Base-by-base conservation (phyloP, 352 stramenopile species). In the Globisporangium camurandrum region DNA sequence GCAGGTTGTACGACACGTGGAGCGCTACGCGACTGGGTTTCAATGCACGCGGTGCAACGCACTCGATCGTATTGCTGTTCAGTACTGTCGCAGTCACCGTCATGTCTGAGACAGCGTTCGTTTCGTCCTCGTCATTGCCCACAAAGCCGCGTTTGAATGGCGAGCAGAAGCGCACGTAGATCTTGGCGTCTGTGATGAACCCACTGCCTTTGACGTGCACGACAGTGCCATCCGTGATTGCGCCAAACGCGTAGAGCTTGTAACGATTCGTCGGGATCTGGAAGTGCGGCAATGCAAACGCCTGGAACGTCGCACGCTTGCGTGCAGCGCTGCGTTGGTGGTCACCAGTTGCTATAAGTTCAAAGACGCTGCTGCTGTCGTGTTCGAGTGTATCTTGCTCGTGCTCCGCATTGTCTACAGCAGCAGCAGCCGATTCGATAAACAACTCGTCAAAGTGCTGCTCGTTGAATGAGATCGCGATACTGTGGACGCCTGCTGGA, bases 1-100 rank as follows among this genome's bases (percentile, higher is more conserved):
- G 75, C 0, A 85, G 52, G 41, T 88, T 88, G 57, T 88, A 88
- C 8, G 75, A 83, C 3, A 86, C 61, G 31, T 86, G 63, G 10
- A 88, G 60, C 1, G 47, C 56, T 2, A 74, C 70, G 1, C 71
- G 64, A 2, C 74, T 72, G 0, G 70, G 31, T 19, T 63, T 54
- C 0, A 49, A 56, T 2, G 62, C 65, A 1, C 60, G 55, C 9
- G 77, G 77, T 8, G 72, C 63, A 11, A 67, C 50, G 40, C 71
- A 86, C 5, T 68, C 55, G 27, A 88, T 86, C 0, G 70, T 83
- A 17, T 70, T 53, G 31, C 50, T 49, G 28, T 88, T 69, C 2
- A 88, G 37, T 2, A 88, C 65, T 10, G 60, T 64, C 0, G 77
- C 77, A 20, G 67, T 66, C 19, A 84, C 66, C 26, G 79, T 59